phyloP scores from a whole-genome alignment of 345 rosid genomes.

The Anastatica hierochuntica region DNA sequence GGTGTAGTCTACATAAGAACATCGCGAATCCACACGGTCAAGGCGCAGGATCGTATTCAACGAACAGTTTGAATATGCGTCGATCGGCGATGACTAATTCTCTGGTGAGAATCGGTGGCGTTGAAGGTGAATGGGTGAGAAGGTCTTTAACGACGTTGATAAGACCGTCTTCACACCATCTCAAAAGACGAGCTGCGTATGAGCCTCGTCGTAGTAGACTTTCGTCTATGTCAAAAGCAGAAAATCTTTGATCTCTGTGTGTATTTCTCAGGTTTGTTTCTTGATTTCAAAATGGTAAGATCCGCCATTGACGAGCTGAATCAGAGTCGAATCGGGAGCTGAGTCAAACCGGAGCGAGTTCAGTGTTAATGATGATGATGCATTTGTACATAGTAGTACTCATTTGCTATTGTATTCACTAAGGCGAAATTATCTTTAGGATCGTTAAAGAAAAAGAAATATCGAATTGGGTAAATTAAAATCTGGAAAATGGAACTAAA shows the following conservation, averaged over 20 bases:
- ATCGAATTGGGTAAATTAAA: too few relatives aligned
- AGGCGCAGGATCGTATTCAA: constrained; percentile 28
- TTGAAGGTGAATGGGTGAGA: constrained; percentile 84
- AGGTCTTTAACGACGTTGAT: constrained; percentile 82
- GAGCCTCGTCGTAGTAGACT: constrained; percentile 66
- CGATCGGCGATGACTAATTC: constrained; percentile 90
- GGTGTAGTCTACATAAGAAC: constrained; percentile 66
- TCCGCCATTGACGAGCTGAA: not conserved
- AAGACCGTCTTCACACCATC: constrained; percentile 82
- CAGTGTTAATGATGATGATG: too few relatives aligned
- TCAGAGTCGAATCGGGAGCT: not conserved
- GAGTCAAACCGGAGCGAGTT: not conserved
- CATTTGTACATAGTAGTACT: too few relatives aligned
- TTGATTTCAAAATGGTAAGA: not conserved
- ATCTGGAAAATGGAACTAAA: too few relatives aligned
- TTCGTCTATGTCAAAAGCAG: constrained; percentile 55
- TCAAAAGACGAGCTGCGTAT: constrained; percentile 48
- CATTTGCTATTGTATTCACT: too few relatives aligned
- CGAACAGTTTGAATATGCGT: constrained; percentile 61
- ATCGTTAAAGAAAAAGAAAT: too few relatives aligned
- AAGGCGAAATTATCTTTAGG: too few relatives aligned
- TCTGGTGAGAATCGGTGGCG: constrained; percentile 84
- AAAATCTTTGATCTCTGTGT: constrained; percentile 19
- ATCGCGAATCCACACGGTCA: constrained; percentile 19
- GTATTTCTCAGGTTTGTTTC: too few relatives aligned